Percentiles rank a stretch among this genome's conserved stretches.
phyloP scores from a whole-genome alignment of 83 land plant species.

The Thuja plicata region DNA sequence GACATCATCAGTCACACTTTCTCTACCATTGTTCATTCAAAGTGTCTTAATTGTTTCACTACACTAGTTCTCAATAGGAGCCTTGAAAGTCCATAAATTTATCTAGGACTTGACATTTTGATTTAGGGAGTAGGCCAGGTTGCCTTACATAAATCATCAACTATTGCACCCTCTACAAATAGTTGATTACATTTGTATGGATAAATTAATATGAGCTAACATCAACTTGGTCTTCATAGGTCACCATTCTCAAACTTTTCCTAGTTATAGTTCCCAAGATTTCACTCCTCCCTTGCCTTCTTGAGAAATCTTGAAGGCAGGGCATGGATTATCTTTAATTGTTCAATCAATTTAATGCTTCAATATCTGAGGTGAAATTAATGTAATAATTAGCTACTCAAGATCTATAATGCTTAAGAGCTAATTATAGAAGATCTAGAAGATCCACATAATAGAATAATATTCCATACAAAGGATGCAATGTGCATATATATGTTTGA shows the following conservation, averaged over 20 bases:
- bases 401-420: too few species aligned
- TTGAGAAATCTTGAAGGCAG: not conserved
- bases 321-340: not conserved
- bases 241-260: too few species aligned
- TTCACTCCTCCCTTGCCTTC: not conserved
- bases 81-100: not conserved
- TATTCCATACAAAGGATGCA: too few species aligned
- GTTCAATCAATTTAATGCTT: not conserved
- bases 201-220: not conserved
- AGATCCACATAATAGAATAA: too few species aligned
- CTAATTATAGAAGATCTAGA: too few species aligned
- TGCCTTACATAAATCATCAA: not conserved
- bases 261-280: not conserved
- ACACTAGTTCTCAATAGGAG: not conserved
- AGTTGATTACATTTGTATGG: not conserved
- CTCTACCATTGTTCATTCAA: not conserved
- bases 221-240: not conserved
- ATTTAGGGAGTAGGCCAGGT: not conserved
- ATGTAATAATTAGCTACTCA: too few species aligned
- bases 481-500: too few species aligned
- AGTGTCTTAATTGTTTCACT: not conserved
- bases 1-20: not conserved
- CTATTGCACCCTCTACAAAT: not conserved
- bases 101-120: not conserved
- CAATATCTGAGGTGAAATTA: not conserved